Evolutionary conservation across 1,139 yeast genomes (phyloP), one percentile per base, ranked within the genome.

Genomic region (Hanseniaspora uvarum): DNA sequence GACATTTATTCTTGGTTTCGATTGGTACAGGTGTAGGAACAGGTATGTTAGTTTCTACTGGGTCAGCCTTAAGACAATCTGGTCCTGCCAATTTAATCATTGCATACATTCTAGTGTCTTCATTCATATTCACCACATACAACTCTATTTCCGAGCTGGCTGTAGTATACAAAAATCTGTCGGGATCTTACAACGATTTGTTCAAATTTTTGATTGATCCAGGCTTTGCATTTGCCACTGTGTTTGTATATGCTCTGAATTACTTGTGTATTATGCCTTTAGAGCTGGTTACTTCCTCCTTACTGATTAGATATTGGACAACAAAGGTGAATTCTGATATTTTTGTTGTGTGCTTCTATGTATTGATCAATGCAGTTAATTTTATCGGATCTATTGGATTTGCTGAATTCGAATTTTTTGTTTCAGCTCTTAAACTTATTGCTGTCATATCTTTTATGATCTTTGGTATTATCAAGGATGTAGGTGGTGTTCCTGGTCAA

Each of bases 21-120:
- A 73, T 86, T 53, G 94, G 94, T 18, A 85, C 92, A 19, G 82
- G 88, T 58, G 82, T 86, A 54, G 95, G 95, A 68, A 81, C 86
- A 7, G 92, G 92, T 52, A 69, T 83, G 48, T 74, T 80, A 56
- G 80, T 86, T 44, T 94, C 94, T 45, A 75, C 84, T 19, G 95
- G 94, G 38, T 69, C 73, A 23, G 77, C 87, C 4, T 70, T 86
- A 59, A 66, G 70, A 28, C 71, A 73, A 24, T 89, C 89, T 55
- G 95, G 95, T 21, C 94, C 94, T 1, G 92, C 84, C 5, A 82
- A 85, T 34, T 70, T 86, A 41, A 67, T 86, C 45, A 77, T 81
- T 55, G 86, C 86, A 55, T 85, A 83, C 63, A 76, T 77, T 53
- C 63, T 81, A 48, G 76, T 83, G 40, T 83, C 87, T 31, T 72